Evolutionary conservation across 495 filamentous ascomycete species (phyloP), one percentile per base, ranked within the genome.

Genomic region (Aspergillus indologenus): DNA sequence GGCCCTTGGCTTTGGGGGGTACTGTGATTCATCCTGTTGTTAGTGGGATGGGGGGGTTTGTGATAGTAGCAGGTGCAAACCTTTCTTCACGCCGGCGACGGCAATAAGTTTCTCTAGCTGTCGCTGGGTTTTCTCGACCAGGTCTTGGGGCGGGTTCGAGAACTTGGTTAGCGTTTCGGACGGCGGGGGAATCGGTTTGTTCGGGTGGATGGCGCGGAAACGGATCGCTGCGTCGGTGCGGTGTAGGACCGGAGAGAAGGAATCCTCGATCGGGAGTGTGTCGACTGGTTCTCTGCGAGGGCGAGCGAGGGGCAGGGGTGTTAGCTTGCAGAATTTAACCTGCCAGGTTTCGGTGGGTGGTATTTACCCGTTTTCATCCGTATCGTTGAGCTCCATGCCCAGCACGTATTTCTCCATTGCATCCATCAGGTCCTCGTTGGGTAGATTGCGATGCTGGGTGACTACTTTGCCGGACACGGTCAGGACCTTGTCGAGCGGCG

Each of bases 351-450:
- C 6, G 5, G 20, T 11, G 26, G 26, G 26, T 29, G 26, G 9
- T 9, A 9, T 78, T 68, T 72, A 89, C 87, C 88, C 91, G 60
- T 92, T 85, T 22, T 93, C 90, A 65, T 89, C 83, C 40, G 72
- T 76, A 21, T 73, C 80, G 54, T 81, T 82, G 0, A 99, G 75
- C 66, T 99, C 92, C 95, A 99, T 98, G 44, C 81, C 85, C 65
- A 97, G 90, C 2, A 99, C 91, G 65, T 92, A 97, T 58, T 89
- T 85, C 65, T 85, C 87, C 93, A 98, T 96, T 1, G 90, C 87
- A 34, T 86, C 70, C 43, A 83, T 79, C 56, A 98, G 75, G 6
- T 87, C 82, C 15, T 87, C 79, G n/a, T 71, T 85, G 1, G 95
- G 95, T 4, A 99, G 81, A 61, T 95, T 88, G 17, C 92, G 87